phyloP scores from a whole-genome alignment of 352 stramenopile species.

The Phytophthora fragariae region DNA sequence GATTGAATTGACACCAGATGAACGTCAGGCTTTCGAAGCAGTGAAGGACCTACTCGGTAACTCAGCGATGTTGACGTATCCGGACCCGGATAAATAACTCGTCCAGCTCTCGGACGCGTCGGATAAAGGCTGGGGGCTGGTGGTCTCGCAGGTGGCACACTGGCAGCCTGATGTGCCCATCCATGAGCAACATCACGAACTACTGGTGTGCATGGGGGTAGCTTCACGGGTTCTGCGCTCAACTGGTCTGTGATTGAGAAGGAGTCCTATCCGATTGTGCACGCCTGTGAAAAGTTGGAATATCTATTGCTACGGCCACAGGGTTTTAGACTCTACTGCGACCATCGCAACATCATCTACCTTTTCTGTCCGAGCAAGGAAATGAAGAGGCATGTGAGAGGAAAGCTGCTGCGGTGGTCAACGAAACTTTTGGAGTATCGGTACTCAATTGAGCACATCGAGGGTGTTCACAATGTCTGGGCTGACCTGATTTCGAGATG shows the following conservation, averaged over 20 bases:
- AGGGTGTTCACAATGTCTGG: slow-evolving; percentile 25
- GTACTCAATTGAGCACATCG: slow-evolving; percentile 29
- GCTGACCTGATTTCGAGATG: slow-evolving; percentile 21
- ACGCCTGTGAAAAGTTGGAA: slow-evolving; percentile 5
- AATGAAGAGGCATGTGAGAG: slow-evolving; percentile 5
- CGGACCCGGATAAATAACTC: no score
- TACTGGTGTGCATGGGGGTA: neutral
- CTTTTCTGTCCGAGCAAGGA: neutral
- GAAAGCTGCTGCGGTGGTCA: slow-evolving; percentile 15
- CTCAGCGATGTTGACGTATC: neutral
- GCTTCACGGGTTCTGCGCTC: neutral
- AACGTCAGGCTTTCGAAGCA: no score
- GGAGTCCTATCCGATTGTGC: slow-evolving; percentile 12
- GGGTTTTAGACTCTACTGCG: slow-evolving; percentile 13
- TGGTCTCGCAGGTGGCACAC: slow-evolving; percentile 8
- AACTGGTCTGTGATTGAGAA: slow-evolving; percentile 34
- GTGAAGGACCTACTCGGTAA: neutral
- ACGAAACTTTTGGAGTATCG: slow-evolving; percentile 19
- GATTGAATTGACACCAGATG: no score
- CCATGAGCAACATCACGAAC: slow-evolving; percentile 9
- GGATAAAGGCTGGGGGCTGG: neutral
- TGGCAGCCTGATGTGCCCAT: slow-evolving; percentile 1
- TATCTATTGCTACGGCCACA: slow-evolving; percentile 14
- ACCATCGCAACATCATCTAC: slow-evolving; percentile 23
- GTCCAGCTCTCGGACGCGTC: slow-evolving; percentile 2